phyloP scores from a whole-genome alignment of 2,329 filamentous ascomycete genomes.

The Chaetomiaceae sp. region DNA sequence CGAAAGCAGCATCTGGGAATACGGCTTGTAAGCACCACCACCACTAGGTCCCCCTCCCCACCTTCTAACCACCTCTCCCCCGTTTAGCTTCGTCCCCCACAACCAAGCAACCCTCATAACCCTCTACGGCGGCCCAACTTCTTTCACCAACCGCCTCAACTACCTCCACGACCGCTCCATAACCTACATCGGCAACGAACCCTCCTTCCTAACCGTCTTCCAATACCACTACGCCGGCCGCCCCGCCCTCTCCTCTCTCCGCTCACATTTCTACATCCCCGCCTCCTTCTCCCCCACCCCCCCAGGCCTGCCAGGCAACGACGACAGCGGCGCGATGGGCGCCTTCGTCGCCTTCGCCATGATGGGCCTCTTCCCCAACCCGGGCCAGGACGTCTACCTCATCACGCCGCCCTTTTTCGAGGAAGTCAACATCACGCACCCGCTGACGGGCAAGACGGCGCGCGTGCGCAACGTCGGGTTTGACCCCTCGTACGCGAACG shows the following conservation, averaged over 20 bases:
- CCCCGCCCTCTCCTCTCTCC: conserved; percentile 49
- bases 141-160: conserved; percentile 55
- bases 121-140: conserved; percentile 54
- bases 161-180: conserved; percentile 61
- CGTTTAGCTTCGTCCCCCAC: conserved; percentile 46
- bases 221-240: conserved; percentile 67
- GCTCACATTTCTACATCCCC: conserved; percentile 62
- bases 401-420: conserved; percentile 65
- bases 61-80: background rate
- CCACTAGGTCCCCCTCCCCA: too few species aligned
- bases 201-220: conserved; percentile 58
- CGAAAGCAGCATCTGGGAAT: conserved; percentile 68
- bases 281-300: conserved; percentile 55
- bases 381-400: conserved; percentile 66
- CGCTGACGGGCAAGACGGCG: conserved; percentile 54
- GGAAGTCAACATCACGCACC: conserved; percentile 52
- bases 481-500: conserved; percentile 50
- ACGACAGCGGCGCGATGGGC: conserved; percentile 67
- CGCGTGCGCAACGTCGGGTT: conserved; percentile 58
- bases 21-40: conserved; percentile 55
- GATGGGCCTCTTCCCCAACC: conserved; percentile 66
- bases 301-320: conserved; percentile 62
- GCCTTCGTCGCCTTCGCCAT: conserved; percentile 61
- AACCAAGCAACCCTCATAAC: conserved; percentile 50
- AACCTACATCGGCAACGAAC: conserved; percentile 61